Base-by-base conservation (phyloP, 352 stramenopile species). In the Phytophthora tubulina region DNA sequence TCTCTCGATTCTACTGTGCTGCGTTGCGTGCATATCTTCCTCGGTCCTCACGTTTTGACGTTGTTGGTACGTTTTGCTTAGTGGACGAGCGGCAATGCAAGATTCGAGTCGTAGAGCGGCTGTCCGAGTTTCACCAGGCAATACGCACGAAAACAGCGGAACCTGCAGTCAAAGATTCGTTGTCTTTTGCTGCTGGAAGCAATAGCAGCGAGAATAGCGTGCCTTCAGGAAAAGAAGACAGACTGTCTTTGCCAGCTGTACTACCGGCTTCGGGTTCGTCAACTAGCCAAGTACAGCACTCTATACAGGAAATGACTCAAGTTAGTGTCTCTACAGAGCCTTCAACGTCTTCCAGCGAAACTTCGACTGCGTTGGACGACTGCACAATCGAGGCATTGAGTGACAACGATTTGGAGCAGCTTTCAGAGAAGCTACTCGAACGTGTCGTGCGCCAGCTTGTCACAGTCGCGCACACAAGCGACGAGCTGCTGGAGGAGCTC, bases 81-180 rank as follows among this genome's bases (percentile, higher is more conserved):
- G 89, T 95, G 70, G 85, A 96, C 49, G 87, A 96, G 44, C 83
- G 89, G 3, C 89, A 96, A 67, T 96, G 87, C 80, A 96, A 96
- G 57, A 96, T 96, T 64, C 87, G 88, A 55, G 88, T 96, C 2
- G 89, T 96, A 1, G 89, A 96, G 61, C 85, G 89, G 0, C 66
- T 96, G 17, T 89, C 86, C 5, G 89, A 96, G 52, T 96, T 96
- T 63, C 86, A 93, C 3, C 78, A 94, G 17, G 88, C 82, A 3
- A 94, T 96, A 77, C 78, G 77, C 58, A 90, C 82, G 6, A 90
- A 78, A 51, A 63, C 82, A 15, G 64, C 55, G 0, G 68, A 68
- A 49, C 39, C 67, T 58, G 27, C 38, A 66, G 21, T n/a, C 56
- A 49, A 57, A 72, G 45, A 15, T 55, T 7, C 46, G 8, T 38